phyloP scores from a whole-genome alignment of 805 yeast genomes.

The Danielia oregonensis region DNA sequence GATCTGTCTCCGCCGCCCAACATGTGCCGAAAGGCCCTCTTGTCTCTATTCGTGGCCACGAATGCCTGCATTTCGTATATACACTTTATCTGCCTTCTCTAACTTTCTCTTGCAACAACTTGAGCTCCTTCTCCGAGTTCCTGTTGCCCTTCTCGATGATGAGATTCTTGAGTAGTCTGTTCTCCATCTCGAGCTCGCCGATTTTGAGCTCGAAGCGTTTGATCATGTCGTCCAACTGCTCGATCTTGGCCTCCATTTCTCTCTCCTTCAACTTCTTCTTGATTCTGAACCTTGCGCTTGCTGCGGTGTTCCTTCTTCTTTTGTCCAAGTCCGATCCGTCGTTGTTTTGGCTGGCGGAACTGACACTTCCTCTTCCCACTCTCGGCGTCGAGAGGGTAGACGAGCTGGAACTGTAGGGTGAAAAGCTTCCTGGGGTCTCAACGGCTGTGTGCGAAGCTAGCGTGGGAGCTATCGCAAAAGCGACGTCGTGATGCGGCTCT shows the following conservation, averaged over 20 bases:
- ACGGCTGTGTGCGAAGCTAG: neutral
- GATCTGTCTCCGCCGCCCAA: too few relatives aligned
- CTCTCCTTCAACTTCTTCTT: constrained; percentile 59
- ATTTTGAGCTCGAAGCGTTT: constrained; percentile 43
- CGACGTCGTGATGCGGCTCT: neutral
- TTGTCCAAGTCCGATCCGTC: constrained; percentile 38
- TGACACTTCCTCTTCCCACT: neutral
- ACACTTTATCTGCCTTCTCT: too few relatives aligned
- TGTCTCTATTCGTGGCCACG: too few relatives aligned
- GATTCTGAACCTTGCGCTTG: constrained; percentile 60
- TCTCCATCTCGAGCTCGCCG: constrained; percentile 58
- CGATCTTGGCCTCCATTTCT: constrained; percentile 51
- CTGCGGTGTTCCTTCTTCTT: constrained; percentile 58
- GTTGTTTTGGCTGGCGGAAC: neutral
- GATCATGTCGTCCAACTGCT: constrained; percentile 43
- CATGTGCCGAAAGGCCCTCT: too few relatives aligned
- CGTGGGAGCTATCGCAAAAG: neutral
- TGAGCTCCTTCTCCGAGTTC: constrained; percentile 37
- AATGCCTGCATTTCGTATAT: too few relatives aligned
- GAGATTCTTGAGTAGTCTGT: constrained; percentile 51
- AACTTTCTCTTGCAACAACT: constrained; percentile 26
- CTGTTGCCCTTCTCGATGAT: constrained; percentile 51
- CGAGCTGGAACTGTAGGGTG: constrained; percentile 13
- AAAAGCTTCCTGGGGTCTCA: constrained; percentile 10
- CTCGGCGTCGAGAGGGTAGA: constrained; percentile 7